Conservation (phyloP, 352 stramenopile genomes). For the Phytophthora sansomeana region DNA sequence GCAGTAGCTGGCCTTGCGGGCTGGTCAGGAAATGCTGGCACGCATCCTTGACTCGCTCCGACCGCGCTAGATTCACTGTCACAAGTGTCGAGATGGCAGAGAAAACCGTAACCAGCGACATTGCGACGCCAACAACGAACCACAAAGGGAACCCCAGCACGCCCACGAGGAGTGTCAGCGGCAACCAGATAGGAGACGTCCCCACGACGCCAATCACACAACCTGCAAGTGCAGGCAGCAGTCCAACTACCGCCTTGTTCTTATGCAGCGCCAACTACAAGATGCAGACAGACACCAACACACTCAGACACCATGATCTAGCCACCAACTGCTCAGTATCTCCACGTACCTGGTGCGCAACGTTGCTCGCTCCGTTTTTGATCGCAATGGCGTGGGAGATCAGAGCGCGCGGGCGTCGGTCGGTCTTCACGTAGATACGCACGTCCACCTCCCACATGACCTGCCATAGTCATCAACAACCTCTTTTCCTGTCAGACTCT, state of each 20-base stretch:
- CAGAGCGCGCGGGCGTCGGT: conserved; percentile 53
- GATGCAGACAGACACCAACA: neutral
- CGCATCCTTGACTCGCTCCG: conserved; percentile 52
- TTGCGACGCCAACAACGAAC: conserved; percentile 52
- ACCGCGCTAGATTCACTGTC: conserved; percentile 56
- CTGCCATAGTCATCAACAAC: conserved; percentile 22
- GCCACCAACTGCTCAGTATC: neutral
- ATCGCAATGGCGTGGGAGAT: conserved; percentile 49
- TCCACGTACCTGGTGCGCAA: conserved; percentile 53
- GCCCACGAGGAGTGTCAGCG: conserved; percentile 59
- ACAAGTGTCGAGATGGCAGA: conserved; percentile 60
- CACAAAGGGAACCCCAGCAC: conserved; percentile 72
- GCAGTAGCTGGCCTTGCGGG: conserved; percentile 64
- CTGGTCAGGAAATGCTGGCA: conserved; percentile 57
- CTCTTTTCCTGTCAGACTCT: neutral
- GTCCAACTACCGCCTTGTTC: conserved; percentile 58
- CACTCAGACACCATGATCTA: conserved; percentile 3
- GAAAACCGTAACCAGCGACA: conserved; percentile 57
- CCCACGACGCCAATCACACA: conserved; percentile 53
- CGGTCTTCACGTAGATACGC: conserved; percentile 46
- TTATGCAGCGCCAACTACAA: conserved; percentile 63
- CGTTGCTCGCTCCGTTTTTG: conserved; percentile 42
- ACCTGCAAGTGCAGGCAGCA: conserved; percentile 57
- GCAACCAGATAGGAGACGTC: conserved; percentile 67
- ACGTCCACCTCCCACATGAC: conserved; percentile 44